Conservation (phyloP, 2,329 filamentous ascomycete species). For the Aureobasidium lini region DNA sequence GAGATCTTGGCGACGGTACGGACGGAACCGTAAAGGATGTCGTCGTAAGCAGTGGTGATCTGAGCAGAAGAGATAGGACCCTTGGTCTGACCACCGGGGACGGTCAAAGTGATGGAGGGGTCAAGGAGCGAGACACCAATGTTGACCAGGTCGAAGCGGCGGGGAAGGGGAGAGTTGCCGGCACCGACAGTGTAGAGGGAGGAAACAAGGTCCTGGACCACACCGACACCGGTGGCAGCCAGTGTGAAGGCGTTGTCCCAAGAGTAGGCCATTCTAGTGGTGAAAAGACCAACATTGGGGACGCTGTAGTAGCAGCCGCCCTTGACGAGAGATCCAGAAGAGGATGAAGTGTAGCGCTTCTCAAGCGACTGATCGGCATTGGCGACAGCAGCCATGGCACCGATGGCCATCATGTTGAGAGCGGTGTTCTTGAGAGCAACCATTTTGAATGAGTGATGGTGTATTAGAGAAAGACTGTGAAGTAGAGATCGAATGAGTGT, state of each 20-base stretch:
- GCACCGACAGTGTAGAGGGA: neutral
- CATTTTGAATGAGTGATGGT: neutral
- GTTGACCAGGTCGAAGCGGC: conserved; percentile 8
- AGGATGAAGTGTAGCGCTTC: neutral
- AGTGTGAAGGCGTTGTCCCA: neutral
- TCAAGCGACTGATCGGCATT: neutral
- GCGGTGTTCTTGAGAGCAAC: neutral
- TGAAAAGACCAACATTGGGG: conserved; percentile 3
- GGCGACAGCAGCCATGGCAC: neutral
- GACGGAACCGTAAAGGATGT: conserved; percentile 65
- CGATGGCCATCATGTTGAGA: neutral
- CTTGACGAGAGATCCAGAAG: neutral
- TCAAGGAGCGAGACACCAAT: neutral
- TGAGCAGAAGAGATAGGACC: conserved; percentile 41
- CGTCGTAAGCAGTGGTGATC: conserved; percentile 51
- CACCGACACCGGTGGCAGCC: neutral
- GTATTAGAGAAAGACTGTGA: neutral
- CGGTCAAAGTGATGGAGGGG: conserved; percentile 7
- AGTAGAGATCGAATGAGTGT: neutral
- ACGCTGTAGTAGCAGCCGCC: conserved; percentile 4
- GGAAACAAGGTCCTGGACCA: neutral
- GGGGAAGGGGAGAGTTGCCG: conserved; percentile 1
- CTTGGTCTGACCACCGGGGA: conserved; percentile 12
- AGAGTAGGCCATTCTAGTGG: neutral
- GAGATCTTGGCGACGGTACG: conserved; percentile 60